Evolutionary conservation across 1,139 yeast genomes (phyloP), one percentile per base, ranked within the genome.

Genomic region (Ogataea hybrid): DNA sequence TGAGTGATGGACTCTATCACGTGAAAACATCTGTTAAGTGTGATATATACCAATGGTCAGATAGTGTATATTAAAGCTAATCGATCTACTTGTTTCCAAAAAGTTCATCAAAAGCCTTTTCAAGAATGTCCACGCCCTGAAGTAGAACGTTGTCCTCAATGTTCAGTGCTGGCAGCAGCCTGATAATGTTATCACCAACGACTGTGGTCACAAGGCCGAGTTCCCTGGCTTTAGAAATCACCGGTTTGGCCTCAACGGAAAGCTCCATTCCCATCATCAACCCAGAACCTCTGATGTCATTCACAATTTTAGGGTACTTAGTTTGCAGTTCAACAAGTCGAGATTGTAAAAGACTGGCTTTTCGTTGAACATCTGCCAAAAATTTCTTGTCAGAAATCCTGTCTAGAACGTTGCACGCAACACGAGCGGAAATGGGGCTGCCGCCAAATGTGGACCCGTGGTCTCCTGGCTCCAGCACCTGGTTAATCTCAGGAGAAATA

Each of bases 371-470:
- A 9, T 70, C 66, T 6, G 65, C 59, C 54, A 87, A 72, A 52
- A 92, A 81, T 18, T 69, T 73, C 3, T 72, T 65, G 41, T 81
- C 67, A 10, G 89, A 73, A 37, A 92, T 73, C 52, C 79, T 76
- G 39, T 75, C 80, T 25, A 92, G 68, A 14, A 90, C 95, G 57
- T 81, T 81, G 36, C 75, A 71, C 5, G 90, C 96, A 42, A 92
- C 77, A 48, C 90, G 79, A 32, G 94, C 73, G 2, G 89, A 97
- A 48, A 92, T 70, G 37, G 97, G 97, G 63, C 90, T 92, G 41
- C 98, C 98, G 49, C 98, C 98, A 61, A 84, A 92, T 0, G 98
- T 92, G 6, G 97, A 89, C 39, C 98, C 98, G 62, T 92, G 98
- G 61, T 92, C 97, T 42, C 98, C 98, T 14, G 87, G 92, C 47